phyloP scores from a whole-genome alignment of 345 rosid species.

The Lepidium africanum region DNA sequence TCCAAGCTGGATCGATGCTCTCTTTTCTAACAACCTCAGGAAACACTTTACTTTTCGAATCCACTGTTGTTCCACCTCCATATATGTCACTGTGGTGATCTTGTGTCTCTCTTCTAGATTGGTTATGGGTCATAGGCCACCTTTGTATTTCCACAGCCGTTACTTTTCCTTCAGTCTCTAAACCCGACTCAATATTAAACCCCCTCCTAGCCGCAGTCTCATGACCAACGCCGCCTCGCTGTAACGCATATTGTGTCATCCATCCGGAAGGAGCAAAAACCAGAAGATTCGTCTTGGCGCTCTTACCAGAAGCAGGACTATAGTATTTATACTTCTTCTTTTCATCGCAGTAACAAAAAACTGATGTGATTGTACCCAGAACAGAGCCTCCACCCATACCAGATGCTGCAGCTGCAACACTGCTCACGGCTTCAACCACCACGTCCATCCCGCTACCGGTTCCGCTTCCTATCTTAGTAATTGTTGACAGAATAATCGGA shows the following conservation, averaged over 20 bases:
- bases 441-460: conserved; percentile 64
- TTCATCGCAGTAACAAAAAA: conserved; percentile 61
- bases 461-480: conserved; percentile 78
- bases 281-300: conserved; percentile 50
- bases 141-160: conserved; percentile 67
- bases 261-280: conserved; percentile 79
- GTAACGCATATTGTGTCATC: conserved; percentile 71
- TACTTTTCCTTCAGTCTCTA: conserved; percentile 61
- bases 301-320: conserved; percentile 21
- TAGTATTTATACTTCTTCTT: conserved; percentile 16
- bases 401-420: conserved; percentile 83
- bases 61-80: conserved; percentile 63
- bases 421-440: conserved; percentile 46
- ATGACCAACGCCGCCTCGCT: conserved; percentile 21
- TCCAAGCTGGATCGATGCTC: conserved; percentile 31
- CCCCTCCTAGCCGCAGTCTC: conserved; percentile 30
- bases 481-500: conserved; percentile 63
- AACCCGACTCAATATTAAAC: conserved; percentile 38
- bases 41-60: conserved; percentile 55
- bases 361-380: conserved; percentile 66
- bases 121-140: conserved; percentile 81
- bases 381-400: conserved; percentile 55
- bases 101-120: conserved; percentile 58
- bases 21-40: conserved; percentile 52
- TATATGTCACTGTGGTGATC: conserved; percentile 67